A percentile compares a stretch with the other conserved stretches of the same genome.
These are phyloP conservation scores for Grosmannia serpens DNA, from an alignment of 2,329 filamentous ascomycete genomes.

Conservation along the genomic window DNA sequence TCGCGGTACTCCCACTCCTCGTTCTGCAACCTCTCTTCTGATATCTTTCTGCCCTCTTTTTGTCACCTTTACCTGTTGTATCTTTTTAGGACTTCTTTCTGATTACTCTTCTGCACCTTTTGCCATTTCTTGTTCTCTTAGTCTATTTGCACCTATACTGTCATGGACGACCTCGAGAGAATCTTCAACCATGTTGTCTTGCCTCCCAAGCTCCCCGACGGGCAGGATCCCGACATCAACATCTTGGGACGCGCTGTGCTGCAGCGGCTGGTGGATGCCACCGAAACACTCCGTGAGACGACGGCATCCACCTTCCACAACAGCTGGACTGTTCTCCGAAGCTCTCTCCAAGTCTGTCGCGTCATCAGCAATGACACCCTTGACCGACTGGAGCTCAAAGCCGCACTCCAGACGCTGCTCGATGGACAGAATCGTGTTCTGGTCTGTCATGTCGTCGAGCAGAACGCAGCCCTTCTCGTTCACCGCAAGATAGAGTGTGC, in stretches of 20 bases:
- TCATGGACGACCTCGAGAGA: background rate
- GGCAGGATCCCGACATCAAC: background rate
- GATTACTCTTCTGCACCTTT: background rate
- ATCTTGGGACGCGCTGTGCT: background rate
- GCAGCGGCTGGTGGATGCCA: background rate
- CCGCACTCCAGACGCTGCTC: background rate
- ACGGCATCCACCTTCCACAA: background rate
- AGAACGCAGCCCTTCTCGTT: conserved; percentile 22
- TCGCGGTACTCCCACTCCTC: too few species aligned
- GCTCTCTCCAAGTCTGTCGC: background rate
- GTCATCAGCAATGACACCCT: background rate
- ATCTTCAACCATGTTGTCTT: conserved; percentile 10
- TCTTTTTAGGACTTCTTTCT: background rate
- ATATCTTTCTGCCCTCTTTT: background rate
- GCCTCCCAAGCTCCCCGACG: conserved; percentile 6
- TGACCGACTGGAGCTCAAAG: background rate
- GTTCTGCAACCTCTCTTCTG: too few species aligned
- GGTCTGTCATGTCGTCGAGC: conserved; percentile 8
- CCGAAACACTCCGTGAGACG: background rate
- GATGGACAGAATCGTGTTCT: background rate
- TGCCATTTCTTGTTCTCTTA: background rate
- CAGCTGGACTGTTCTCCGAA: background rate
- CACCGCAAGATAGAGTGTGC: conserved; percentile 16
- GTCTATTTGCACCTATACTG: background rate
- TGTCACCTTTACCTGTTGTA: background rate